A percentile compares a stretch with the other conserved stretches of the same genome.
phyloP scores from a whole-genome alignment of 2,329 filamentous ascomycete species.

The Pseudocercospora eumusae region DNA sequence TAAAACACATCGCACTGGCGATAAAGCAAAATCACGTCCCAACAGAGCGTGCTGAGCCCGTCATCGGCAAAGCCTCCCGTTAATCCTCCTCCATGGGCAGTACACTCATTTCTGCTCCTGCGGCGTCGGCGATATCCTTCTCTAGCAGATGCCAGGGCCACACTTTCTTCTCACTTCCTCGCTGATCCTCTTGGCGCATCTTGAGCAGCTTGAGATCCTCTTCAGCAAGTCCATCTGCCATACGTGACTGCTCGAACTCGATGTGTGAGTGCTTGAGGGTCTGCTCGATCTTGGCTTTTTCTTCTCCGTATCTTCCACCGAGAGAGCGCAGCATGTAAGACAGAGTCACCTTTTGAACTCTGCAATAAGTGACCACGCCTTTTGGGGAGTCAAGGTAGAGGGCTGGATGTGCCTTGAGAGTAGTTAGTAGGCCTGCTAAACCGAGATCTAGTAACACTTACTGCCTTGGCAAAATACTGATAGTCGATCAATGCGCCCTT shows the following conservation, averaged over 20 bases:
- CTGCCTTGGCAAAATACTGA: background rate
- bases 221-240: background rate
- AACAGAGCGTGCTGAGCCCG: too few relatives aligned
- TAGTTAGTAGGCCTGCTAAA: too few relatives aligned
- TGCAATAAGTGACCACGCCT: too few relatives aligned
- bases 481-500: background rate
- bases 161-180: background rate
- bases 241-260: background rate
- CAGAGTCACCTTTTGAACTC: too few relatives aligned
- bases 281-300: background rate
- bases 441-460: too few relatives aligned
- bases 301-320: background rate
- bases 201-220: background rate
- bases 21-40: too few relatives aligned
- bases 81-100: too few relatives aligned
- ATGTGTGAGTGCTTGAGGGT: background rate
- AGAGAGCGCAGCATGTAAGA: too few relatives aligned
- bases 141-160: background rate
- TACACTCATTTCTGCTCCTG: too few relatives aligned
- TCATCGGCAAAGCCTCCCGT: too few relatives aligned
- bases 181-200: background rate
- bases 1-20: too few relatives aligned
- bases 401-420: background rate
- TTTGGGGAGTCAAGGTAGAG: background rate
- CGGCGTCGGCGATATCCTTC: too few relatives aligned